Base-by-base conservation (phyloP, 2,329 filamentous ascomycete species). In the Microdochium bolleyi region DNA sequence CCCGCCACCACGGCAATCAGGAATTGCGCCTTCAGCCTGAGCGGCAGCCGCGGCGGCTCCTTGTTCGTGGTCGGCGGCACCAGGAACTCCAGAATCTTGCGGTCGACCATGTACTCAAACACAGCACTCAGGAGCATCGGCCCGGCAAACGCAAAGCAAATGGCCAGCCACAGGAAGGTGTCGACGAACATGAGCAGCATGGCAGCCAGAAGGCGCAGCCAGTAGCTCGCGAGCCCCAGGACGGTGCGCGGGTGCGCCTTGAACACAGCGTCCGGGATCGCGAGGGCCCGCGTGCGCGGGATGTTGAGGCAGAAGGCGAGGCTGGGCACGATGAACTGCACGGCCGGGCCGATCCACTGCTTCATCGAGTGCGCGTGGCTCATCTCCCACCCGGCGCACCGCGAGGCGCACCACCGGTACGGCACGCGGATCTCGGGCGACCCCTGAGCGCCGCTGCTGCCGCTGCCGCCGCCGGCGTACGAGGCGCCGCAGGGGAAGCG, bases 211-310 rank as follows among this genome's bases (percentile, higher is more conserved):
- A 66, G 58, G 2, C 62, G 57, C 14, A 62, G 34, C 60, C 58
- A 62, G 49, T 64, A 66, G 22, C 58, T 60, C 27, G 55, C 49
- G 3, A 66, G 51, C 44, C 66, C 63, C n/a, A 64, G 56, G 8
- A 66, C 48, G 7, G 62, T 87, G 51, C 80, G 77, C 0, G 84
- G 77, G 60, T 85, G 83, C 0, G 79, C 76, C 66, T 86, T 85
- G 51, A 89, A 72, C 2, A 78, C 74, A 55, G 72, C 66, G 50
- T 73, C 57, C 2, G 62, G 60, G 24, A 69, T 62, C 3, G 57
- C 58, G 16, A 69, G 54, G 49, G 67, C 64, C 9, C 60, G 57
- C 22, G 62, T 61, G 14, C 67, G 59, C 19, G 67, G 68, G 10
- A 70, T 62, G 27, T 65, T 67, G 41, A 68, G 61, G 51, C 65